Percentiles rank a stretch among this genome's conserved stretches.
Evolutionary conservation across 225 moss, liverwort and hornwort species (phyloP).

Genomic region (Polytrichum commune): DNA sequence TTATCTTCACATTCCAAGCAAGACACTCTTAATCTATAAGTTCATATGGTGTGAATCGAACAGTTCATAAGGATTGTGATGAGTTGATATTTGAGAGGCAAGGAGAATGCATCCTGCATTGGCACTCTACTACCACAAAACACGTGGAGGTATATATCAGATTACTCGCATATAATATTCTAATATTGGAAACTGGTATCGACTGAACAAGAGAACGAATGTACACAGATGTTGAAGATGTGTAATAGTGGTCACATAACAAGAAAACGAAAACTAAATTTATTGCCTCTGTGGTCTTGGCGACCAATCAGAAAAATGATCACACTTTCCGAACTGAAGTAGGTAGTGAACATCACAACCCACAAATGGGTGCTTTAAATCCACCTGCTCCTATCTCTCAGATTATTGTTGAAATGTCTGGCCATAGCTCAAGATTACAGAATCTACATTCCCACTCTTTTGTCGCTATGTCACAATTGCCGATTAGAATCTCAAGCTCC

Average conservation of each 20-base stretch:
- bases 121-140: too few relatives aligned
- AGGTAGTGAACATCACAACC: constrained; percentile 4
- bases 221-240: not conserved
- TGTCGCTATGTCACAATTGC: constrained; percentile 2
- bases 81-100: too few relatives aligned
- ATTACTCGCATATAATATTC: too few relatives aligned
- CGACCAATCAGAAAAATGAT: constrained; percentile 2
- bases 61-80: too few relatives aligned
- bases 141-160: too few relatives aligned
- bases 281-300: constrained; percentile 1
- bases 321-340: not conserved
- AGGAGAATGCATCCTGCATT: too few relatives aligned
- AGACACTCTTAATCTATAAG: too few relatives aligned
- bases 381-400: not conserved
- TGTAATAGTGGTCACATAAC: not conserved
- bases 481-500: constrained; percentile 7
- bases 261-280: constrained; percentile 1
- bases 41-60: too few relatives aligned
- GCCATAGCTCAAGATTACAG: not conserved
- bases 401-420: constrained; percentile 3
- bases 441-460: not conserved
- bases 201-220: too few relatives aligned
- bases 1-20: too few relatives aligned
- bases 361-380: not conserved
- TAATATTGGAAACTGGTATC: too few relatives aligned